Evolutionary conservation across 2,329 filamentous ascomycete genomes (phyloP).

Genomic region (Orbilia brochopaga): DNA sequence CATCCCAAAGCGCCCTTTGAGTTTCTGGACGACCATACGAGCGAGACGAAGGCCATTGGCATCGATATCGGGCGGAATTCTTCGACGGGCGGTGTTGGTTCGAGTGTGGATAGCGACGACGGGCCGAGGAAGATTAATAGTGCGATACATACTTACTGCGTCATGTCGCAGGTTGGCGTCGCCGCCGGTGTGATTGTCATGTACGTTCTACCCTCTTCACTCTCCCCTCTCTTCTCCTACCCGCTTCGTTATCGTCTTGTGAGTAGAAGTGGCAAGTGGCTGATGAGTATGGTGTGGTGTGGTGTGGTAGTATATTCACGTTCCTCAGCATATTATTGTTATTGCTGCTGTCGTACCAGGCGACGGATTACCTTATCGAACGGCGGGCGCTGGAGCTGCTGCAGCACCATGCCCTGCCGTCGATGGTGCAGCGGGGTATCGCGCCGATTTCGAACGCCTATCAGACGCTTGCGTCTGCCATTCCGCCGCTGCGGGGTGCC

Average conservation of each 20-base stretch:
- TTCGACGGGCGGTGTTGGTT: not conserved
- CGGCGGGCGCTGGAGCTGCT: constrained; percentile 45
- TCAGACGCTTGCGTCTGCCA: constrained; percentile 38
- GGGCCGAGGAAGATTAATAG: constrained; percentile 32
- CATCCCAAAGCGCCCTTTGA: constrained; percentile 43
- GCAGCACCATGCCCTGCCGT: constrained; percentile 44
- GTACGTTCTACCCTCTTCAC: constrained; percentile 13
- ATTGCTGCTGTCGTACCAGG: constrained; percentile 46
- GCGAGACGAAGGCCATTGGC: constrained; percentile 38
- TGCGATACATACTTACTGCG: constrained; percentile 47
- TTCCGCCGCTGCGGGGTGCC: constrained; percentile 21
- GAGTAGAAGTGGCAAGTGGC: too few relatives aligned
- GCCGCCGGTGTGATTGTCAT: constrained; percentile 49
- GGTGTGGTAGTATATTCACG: constrained; percentile 50
- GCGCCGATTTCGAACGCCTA: constrained; percentile 45
- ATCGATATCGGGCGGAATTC: constrained; percentile 49
- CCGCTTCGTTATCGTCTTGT: not conserved
- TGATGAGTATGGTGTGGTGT: too few relatives aligned
- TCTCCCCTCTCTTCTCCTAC: not conserved
- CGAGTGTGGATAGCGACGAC: not conserved
- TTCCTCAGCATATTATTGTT: constrained; percentile 46
- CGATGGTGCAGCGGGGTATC: constrained; percentile 48
- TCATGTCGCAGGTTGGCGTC: constrained; percentile 51
- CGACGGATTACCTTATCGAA: constrained; percentile 49
- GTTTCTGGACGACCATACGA: constrained; percentile 43